Evolutionary conservation across 73 alveolate species (phyloP).

Genomic region (Stentor coeruleus): DNA sequence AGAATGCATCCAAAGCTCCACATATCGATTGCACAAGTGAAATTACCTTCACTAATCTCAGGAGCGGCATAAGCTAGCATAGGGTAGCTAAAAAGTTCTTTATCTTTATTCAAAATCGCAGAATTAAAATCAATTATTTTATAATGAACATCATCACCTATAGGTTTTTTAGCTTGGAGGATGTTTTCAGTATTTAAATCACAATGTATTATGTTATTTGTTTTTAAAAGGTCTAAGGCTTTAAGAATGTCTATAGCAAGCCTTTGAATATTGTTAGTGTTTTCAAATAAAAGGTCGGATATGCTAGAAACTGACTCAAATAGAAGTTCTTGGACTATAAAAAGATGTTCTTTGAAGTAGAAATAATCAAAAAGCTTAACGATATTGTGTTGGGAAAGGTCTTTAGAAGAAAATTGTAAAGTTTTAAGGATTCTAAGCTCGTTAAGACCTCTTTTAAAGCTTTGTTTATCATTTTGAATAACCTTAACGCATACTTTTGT

Average conservation of each 20-base stretch:
- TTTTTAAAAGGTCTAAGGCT: background rate
- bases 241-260: background rate
- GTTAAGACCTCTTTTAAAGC: slow-evolving; percentile 8
- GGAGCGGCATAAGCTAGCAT: slow-evolving; percentile 13
- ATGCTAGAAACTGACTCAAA: background rate
- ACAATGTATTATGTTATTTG: slow-evolving; percentile 4
- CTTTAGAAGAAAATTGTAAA: background rate
- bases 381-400: background rate
- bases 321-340: slow-evolving; percentile 29
- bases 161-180: background rate
- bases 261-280: background rate
- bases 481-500: slow-evolving; percentile 17
- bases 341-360: slow-evolving; percentile 60
- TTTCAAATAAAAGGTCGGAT: background rate
- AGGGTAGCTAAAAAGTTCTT: background rate
- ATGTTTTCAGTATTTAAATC: slow-evolving; percentile 19
- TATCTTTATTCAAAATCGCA: background rate
- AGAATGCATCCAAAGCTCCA: slow-evolving; percentile 28
- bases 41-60: background rate
- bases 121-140: slow-evolving; percentile 1
- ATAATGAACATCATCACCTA: background rate
- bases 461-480: background rate
- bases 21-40: slow-evolving; percentile 8
- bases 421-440: slow-evolving; percentile 13
- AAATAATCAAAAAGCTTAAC: slow-evolving; percentile 44